Percentiles rank a stretch among this genome's conserved stretches.
These are phyloP conservation scores for Coprinopsis sp. DNA, from an alignment of 768 basidiomycete species.

Conservation along the genomic window DNA sequence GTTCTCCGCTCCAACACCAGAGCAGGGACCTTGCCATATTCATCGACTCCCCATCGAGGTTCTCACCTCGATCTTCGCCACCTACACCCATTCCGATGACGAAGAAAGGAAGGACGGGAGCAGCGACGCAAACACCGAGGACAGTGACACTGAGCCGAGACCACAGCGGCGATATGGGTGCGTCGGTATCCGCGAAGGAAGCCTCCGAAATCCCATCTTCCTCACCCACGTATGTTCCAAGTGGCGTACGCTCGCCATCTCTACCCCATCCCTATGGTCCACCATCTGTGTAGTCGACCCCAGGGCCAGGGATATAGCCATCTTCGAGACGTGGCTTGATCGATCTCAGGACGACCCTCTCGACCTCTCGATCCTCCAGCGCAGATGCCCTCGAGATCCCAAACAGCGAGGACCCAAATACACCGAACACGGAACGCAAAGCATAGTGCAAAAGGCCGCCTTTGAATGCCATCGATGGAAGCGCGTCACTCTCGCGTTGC, in stretches of 20 bases:
- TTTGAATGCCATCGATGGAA: too few species aligned
- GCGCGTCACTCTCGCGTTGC: too few species aligned
- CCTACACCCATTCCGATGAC: not conserved
- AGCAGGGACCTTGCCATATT: not conserved
- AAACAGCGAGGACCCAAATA: too few species aligned
- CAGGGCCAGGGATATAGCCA: not conserved
- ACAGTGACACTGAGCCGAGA: not conserved
- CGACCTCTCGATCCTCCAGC: not conserved
- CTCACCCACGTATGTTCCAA: slow-evolving; percentile 24
- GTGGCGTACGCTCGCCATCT: slow-evolving; percentile 24
- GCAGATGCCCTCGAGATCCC: too few species aligned
- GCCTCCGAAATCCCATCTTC: slow-evolving; percentile 16
- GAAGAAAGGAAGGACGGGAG: too few species aligned
- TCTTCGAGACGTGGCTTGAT: not conserved
- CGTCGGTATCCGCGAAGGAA: not conserved
- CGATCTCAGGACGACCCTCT: not conserved
- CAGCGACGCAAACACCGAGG: too few species aligned
- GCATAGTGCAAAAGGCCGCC: too few species aligned
- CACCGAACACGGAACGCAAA: too few species aligned
- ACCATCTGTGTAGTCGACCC: slow-evolving; percentile 20
- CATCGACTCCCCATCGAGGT: not conserved
- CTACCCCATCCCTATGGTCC: slow-evolving; percentile 25
- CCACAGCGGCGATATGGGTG: not conserved
- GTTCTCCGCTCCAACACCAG: too few species aligned
- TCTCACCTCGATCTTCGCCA: not conserved